A percentile compares a stretch with the other conserved stretches of the same genome.
phyloP scores from a whole-genome alignment of 495 filamentous ascomycete species.

The Aspergillus nidulans region DNA sequence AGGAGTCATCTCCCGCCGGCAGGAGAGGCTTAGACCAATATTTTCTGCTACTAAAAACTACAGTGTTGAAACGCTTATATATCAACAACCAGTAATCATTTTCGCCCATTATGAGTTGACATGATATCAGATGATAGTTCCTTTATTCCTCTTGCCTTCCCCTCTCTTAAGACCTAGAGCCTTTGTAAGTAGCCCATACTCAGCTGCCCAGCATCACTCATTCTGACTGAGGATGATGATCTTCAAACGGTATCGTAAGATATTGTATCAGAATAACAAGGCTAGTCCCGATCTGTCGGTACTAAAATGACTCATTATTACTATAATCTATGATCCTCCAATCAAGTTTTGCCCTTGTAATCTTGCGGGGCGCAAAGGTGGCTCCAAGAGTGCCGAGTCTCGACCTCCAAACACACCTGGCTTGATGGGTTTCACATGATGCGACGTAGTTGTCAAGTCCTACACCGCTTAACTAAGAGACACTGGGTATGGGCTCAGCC shows the following conservation, averaged over 20 bases:
- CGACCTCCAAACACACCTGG: too few relatives aligned
- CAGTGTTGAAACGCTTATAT: not conserved
- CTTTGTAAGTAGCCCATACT: not conserved
- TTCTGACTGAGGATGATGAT: not conserved
- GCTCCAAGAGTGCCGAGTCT: too few relatives aligned
- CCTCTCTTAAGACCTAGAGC: too few relatives aligned
- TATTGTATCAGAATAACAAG: not conserved
- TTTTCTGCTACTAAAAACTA: not conserved
- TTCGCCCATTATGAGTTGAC: constrained; percentile 8
- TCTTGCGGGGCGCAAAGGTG: not conserved
- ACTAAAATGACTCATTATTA: not conserved
- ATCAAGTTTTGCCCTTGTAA: not conserved
- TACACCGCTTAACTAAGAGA: too few relatives aligned
- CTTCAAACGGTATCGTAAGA: not conserved
- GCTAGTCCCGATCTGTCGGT: not conserved
- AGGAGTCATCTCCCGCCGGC: not conserved
- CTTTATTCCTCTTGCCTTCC: too few relatives aligned
- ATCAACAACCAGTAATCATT: not conserved
- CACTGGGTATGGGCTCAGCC: too few relatives aligned
- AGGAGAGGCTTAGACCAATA: not conserved
- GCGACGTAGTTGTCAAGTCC: too few relatives aligned
- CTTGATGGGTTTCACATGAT: too few relatives aligned
- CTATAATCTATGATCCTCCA: not conserved
- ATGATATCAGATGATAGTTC: constrained; percentile 3
- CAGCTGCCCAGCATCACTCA: not conserved